phyloP scores from a whole-genome alignment of 129 eudicot genomes.

The Centaurea solstitialis region DNA sequence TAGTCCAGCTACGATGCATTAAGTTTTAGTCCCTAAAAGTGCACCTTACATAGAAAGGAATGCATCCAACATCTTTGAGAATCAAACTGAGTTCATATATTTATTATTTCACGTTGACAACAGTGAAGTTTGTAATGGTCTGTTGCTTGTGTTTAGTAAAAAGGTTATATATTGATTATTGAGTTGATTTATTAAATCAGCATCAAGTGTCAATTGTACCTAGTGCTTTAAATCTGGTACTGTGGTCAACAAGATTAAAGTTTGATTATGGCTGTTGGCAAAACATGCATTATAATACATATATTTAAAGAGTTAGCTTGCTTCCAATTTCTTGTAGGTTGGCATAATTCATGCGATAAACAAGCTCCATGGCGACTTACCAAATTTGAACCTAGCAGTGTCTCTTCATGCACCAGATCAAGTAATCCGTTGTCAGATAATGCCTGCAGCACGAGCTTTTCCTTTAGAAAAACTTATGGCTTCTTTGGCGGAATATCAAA shows the following conservation, averaged over 20 bases:
- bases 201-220: not conserved
- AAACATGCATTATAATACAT: not conserved
- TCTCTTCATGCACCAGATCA: constrained; percentile 98
- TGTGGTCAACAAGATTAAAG: not conserved
- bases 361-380: constrained; percentile 82
- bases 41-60: not conserved
- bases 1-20: not conserved
- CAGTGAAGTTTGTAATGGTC: not conserved
- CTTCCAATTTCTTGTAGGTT: constrained; percentile 48
- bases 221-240: not conserved
- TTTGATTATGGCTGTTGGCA: not conserved
- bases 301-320: not conserved
- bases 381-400: constrained; percentile 84
- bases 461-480: constrained; percentile 92
- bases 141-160: not conserved
- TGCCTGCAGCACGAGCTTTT: constrained; percentile 99
- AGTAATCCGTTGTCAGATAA: constrained; percentile 89
- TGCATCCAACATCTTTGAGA: not conserved
- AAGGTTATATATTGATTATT: not conserved
- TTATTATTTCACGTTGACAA: not conserved
- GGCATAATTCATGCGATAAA: constrained; percentile 90
- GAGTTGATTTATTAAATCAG: not conserved
- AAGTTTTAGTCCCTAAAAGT: not conserved
- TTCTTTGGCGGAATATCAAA: constrained; percentile 76
- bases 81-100: not conserved